These are phyloP conservation scores for Phaeosphaeriaceae sp. DNA, from an alignment of 2,329 filamentous ascomycete species.

Conservation along the genomic window DNA sequence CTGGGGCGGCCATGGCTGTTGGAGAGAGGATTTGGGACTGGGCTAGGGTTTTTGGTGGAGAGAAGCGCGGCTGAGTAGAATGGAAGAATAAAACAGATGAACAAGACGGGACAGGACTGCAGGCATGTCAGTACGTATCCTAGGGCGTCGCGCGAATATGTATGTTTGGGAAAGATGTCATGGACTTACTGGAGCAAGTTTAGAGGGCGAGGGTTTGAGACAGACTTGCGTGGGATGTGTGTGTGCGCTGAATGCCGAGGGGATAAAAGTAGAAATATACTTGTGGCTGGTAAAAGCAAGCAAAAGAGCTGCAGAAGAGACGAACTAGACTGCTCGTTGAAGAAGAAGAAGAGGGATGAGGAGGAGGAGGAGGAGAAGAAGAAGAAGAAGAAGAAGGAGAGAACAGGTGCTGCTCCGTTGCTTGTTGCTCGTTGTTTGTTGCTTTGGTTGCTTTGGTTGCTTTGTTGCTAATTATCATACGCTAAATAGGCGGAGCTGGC, in stretches of 20 bases:
- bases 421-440: no score
- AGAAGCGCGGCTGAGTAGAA: conserved; percentile 1
- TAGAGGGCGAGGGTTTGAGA: conserved; percentile 29
- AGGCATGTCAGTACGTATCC: conserved; percentile 28
- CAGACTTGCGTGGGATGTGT: conserved; percentile 31
- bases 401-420: no score
- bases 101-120: conserved; percentile 20
- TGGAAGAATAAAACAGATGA: background rate
- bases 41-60: conserved; percentile 8
- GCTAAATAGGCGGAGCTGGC: conserved; percentile 39
- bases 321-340: conserved; percentile 23
- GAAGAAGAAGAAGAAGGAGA: no score
- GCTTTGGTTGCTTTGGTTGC: conserved; percentile 6
- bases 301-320: conserved; percentile 23
- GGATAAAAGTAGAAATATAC: conserved; percentile 28
- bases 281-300: conserved; percentile 48
- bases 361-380: background rate
- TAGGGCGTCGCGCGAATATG: conserved; percentile 31
- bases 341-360: conserved; percentile 18
- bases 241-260: conserved; percentile 33
- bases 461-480: conserved; percentile 31
- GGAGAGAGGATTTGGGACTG: conserved; percentile 5
- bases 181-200: conserved; percentile 26
- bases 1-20: conserved; percentile 54
- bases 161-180: conserved; percentile 26